phyloP scores from a whole-genome alignment of 2,329 filamentous ascomycete species.

The Seiridium unicorne region DNA sequence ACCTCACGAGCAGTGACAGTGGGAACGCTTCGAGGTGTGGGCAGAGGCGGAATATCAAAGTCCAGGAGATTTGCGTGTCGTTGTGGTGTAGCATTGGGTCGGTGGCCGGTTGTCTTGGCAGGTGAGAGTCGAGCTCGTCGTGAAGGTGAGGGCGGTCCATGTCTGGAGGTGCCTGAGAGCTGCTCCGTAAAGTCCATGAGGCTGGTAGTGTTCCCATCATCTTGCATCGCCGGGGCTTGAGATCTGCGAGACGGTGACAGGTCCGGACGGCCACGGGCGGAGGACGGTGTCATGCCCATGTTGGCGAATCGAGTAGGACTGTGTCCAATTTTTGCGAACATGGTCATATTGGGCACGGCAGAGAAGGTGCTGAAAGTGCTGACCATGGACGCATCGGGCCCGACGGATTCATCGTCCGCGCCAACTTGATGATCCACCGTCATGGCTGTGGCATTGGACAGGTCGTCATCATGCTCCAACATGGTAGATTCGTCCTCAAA shows the following conservation, averaged over 20 bases:
- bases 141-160: slow-evolving; percentile 37
- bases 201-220: slow-evolving; percentile 58
- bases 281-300: slow-evolving; percentile 33
- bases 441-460: slow-evolving; percentile 26
- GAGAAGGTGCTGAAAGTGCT: slow-evolving; percentile 90
- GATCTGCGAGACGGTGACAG: slow-evolving; percentile 33
- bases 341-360: slow-evolving; percentile 82
- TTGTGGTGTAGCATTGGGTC: slow-evolving; percentile 42
- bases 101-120: slow-evolving; percentile 27
- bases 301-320: slow-evolving; percentile 55
- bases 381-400: slow-evolving; percentile 69
- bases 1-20: slow-evolving; percentile 89
- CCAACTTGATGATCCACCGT: slow-evolving; percentile 25
- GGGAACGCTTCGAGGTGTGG: slow-evolving; percentile 87
- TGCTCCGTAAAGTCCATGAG: slow-evolving; percentile 88
- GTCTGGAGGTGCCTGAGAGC: slow-evolving; percentile 25
- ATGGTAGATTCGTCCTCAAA: slow-evolving; percentile 50
- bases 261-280: slow-evolving; percentile 35
- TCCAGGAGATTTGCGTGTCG: slow-evolving; percentile 73
- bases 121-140: slow-evolving; percentile 44
- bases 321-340: slow-evolving; percentile 72
- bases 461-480: slow-evolving; percentile 27
- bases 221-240: slow-evolving; percentile 37
- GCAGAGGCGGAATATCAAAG: slow-evolving; percentile 90
- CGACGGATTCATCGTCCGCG: slow-evolving; percentile 37